phyloP scores from a whole-genome alignment of 2,329 filamentous ascomycete species.

The Shiraia sp. region DNA sequence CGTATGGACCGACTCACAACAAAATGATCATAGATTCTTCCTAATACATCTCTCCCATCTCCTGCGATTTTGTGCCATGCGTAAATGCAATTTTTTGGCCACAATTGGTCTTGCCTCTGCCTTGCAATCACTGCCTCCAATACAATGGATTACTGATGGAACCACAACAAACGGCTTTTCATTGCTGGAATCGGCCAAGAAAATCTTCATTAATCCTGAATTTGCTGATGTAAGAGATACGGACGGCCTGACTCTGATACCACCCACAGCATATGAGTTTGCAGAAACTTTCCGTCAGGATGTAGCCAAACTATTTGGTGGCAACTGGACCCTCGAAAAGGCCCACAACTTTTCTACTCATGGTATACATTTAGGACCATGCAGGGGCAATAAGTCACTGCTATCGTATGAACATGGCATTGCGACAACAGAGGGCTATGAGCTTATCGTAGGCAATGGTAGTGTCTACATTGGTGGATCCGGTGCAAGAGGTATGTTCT shows the following conservation, averaged over 20 bases:
- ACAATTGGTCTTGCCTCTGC: conserved; percentile 29
- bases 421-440: conserved; percentile 56
- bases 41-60: background rate
- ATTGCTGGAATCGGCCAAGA: conserved; percentile 22
- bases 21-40: background rate
- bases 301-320: conserved; percentile 47
- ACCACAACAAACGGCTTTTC: conserved; percentile 25
- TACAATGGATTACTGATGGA: conserved; percentile 27
- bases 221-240: conserved; percentile 49
- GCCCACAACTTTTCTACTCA: conserved; percentile 42
- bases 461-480: conserved; percentile 47
- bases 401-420: conserved; percentile 55
- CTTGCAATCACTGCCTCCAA: conserved; percentile 47
- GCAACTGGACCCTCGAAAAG: conserved; percentile 48
- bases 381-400: conserved; percentile 24
- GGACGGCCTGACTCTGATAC: conserved; percentile 56
- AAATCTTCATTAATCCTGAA: conserved; percentile 48
- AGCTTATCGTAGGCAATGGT: conserved; percentile 44
- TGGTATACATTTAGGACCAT: conserved; percentile 51
- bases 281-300: conserved; percentile 53
- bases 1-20: background rate
- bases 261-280: conserved; percentile 55
- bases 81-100: conserved; percentile 9
- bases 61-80: conserved; percentile 7
- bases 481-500: conserved; percentile 52